Evolutionary conservation across 2,329 filamentous ascomycete species (phyloP).

Genomic region (Penicillium sp.): DNA sequence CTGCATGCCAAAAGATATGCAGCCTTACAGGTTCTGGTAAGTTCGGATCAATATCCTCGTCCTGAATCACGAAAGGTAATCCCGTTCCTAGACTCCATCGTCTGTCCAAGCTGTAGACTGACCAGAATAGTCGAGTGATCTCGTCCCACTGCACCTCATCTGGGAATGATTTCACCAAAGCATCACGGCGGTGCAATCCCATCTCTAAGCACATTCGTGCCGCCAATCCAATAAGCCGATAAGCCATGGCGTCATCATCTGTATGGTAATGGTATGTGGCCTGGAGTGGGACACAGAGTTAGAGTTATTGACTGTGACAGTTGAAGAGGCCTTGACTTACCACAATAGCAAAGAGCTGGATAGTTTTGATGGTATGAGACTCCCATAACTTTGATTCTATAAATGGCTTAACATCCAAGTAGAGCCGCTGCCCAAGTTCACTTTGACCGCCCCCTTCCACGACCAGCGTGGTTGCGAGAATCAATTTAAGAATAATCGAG

Average conservation of each 20-base stretch:
- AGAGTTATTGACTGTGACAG: not conserved
- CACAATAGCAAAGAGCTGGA: conserved; percentile 50
- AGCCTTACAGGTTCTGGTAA: conserved; percentile 64
- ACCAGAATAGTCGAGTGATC: conserved; percentile 72
- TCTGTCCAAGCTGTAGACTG: conserved; percentile 73
- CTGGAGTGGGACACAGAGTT: conserved; percentile 30
- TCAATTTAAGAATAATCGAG: conserved; percentile 68
- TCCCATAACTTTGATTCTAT: conserved; percentile 57
- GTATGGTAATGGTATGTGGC: conserved; percentile 73
- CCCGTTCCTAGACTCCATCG: conserved; percentile 86
- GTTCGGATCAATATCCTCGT: conserved; percentile 72
- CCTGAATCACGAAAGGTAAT: conserved; percentile 74
- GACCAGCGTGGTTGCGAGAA: conserved; percentile 68
- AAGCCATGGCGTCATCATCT: conserved; percentile 76
- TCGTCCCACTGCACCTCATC: conserved; percentile 60
- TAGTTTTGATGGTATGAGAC: conserved; percentile 49
- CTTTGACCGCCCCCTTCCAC: conserved; percentile 74
- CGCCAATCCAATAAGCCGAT: conserved; percentile 77
- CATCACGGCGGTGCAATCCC: conserved; percentile 71
- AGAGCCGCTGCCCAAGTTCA: conserved; percentile 62
- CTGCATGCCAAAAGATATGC: not conserved
- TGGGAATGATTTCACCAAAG: conserved; percentile 57
- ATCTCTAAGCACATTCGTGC: conserved; percentile 70
- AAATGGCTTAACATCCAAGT: conserved; percentile 63
- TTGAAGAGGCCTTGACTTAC: conserved; percentile 16